Base-by-base conservation (phyloP, 495 filamentous ascomycete species). In the Cercophora samala region DNA sequence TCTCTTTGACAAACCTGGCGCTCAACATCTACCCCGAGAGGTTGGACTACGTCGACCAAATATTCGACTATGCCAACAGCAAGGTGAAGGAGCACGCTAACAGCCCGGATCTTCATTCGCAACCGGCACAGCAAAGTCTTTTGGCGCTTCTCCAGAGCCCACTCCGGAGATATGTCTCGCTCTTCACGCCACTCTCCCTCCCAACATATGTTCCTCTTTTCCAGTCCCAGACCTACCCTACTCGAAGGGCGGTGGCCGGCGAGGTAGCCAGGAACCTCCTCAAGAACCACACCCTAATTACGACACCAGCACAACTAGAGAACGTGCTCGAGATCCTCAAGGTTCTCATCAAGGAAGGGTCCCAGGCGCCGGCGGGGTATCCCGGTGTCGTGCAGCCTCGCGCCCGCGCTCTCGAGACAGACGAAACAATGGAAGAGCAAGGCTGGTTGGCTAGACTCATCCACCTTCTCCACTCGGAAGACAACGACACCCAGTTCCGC, bases 361-460 rank as follows among this genome's bases (percentile, higher is more conserved):
- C 88, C 18, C 94, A 97, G 69, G 89, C 93, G 64, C 88, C 91
- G 18, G 84, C 85, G 55, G 91, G 92, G 25, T 97, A 96, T 72
- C 91, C 93, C 13, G 92, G 92, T 5, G 85, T 89, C 26, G 89
- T 90, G 79, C 77, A 89, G 84, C 73, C 90, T 80, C 65, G 83
- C 75, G 59, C 67, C 3, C 90, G 96, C 69, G 81, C 84, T 5
- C 58, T 87, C 29, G 86, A 88, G 74, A 97, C 96, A 1, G 96
- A 98, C 53, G 95, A 99, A 78, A 97, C 94, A 0, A 87, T 98
- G 67, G 93, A 97, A 77, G 95, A 98, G 77, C 95, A 99, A 83
- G 95, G 95, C 46, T 96, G 93, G 90, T 81, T 99, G 60, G 95
- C 96, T 54, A 84, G 96, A 72, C 85, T 99, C 64, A 87, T 97